phyloP scores from a whole-genome alignment of 2,329 filamentous ascomycete genomes.

The Delphinella strobiligena region DNA sequence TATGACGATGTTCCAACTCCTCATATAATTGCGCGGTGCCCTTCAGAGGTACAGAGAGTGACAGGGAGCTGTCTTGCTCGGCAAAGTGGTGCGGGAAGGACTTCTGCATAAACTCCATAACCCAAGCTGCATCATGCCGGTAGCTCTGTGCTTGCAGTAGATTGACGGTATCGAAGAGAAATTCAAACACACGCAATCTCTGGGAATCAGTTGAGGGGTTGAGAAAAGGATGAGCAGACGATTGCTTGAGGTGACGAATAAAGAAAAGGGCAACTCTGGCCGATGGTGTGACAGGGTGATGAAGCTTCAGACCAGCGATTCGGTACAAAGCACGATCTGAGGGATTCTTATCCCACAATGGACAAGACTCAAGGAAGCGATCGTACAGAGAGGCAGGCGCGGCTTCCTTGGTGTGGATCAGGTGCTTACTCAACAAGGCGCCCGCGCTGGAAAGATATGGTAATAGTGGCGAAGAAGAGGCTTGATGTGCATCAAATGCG shows the following conservation, averaged over 20 bases:
- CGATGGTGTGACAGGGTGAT: conserved; percentile 7
- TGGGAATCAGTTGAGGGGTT: background rate
- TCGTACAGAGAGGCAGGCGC: conserved; percentile 3
- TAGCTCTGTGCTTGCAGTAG: conserved; percentile 7
- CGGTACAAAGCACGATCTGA: conserved; percentile 1
- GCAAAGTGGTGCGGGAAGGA: conserved; percentile 3
- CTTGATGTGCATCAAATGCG: background rate
- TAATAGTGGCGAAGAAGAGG: conserved; percentile 1
- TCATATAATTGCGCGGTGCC: too few species aligned
- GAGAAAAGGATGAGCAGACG: conserved; percentile 3
- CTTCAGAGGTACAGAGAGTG: background rate
- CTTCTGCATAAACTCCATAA: conserved; percentile 10
- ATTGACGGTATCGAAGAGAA: conserved; percentile 9
- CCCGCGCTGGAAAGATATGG: conserved; percentile 2
- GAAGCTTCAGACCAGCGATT: conserved; percentile 6
- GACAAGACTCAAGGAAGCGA: conserved; percentile 5
- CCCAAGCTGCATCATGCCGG: conserved; percentile 9
- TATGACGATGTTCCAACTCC: too few species aligned
- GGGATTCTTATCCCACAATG: conserved; percentile 5
- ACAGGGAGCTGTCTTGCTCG: background rate
- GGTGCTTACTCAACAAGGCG: background rate
- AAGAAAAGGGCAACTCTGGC: conserved; percentile 7
- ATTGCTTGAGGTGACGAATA: conserved; percentile 2
- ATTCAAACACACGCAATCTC: conserved; percentile 3
- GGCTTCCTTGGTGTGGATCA: background rate